Percentiles rank a stretch among this genome's conserved stretches.
Evolutionary conservation across 805 yeast genomes (phyloP).

Genomic region (Tetrapisispora namnaoensis): DNA sequence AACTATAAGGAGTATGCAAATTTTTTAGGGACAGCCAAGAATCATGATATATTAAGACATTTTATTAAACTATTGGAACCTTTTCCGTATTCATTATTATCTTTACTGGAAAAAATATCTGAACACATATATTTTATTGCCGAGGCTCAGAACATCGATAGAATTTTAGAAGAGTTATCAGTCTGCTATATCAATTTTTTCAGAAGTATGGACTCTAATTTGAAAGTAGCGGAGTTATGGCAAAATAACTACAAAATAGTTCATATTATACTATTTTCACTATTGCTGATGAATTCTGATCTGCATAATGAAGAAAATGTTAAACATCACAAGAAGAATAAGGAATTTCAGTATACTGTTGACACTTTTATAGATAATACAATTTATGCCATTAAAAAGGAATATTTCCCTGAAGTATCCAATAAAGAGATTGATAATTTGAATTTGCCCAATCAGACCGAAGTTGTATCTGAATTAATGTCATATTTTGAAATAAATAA

Average conservation of each 20-base stretch:
- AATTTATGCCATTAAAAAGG: slow-evolving; percentile 34
- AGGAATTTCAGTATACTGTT: slow-evolving; percentile 24
- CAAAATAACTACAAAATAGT: slow-evolving; percentile 47
- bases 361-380: slow-evolving; percentile 43
- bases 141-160: slow-evolving; percentile 73
- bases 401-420: slow-evolving; percentile 5
- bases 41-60: slow-evolving; percentile 24
- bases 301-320: slow-evolving; percentile 43
- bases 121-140: slow-evolving; percentile 63
- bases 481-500: slow-evolving; percentile 17
- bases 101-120: slow-evolving; percentile 52
- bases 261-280: slow-evolving; percentile 61
- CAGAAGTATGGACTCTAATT: not conserved
- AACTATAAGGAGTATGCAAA: slow-evolving; percentile 36
- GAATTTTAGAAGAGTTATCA: slow-evolving; percentile 60
- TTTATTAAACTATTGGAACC: slow-evolving; percentile 35
- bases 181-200: slow-evolving; percentile 36
- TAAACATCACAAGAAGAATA: slow-evolving; percentile 26
- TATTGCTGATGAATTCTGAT: slow-evolving; percentile 68
- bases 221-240: slow-evolving; percentile 23
- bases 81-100: slow-evolving; percentile 42
- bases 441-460: slow-evolving; percentile 4
- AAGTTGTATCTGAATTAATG: slow-evolving; percentile 13
- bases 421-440: slow-evolving; percentile 6
- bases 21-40: slow-evolving; percentile 30